Evolutionary conservation across 257 asterid species (phyloP), one percentile per base, ranked within the genome.

Genomic region (Nicotiana noctiflora): DNA sequence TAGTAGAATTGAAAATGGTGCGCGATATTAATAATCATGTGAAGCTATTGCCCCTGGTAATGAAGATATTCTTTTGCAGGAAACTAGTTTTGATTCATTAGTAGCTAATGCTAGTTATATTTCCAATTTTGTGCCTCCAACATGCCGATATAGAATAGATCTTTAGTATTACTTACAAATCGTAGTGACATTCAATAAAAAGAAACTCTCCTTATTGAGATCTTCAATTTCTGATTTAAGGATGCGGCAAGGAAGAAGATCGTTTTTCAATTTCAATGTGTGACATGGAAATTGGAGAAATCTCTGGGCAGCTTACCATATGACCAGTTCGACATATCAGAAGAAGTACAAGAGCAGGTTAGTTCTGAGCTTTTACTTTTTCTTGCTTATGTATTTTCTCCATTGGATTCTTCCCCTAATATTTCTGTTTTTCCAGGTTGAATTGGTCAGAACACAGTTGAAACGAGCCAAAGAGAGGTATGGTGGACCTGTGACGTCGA

Each of bases 311-410:
- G 84, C 88, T 70, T 96, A 74, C 95, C 97, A 8, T 90, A 84
- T 67, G 91, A 84, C 75, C 90, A 90, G 46, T 89, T 92, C 65
- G 95, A 96, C 59, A 86, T 94, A 82, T 92, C 99, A 18, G 98
- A 96, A 87, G 99, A 96, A 91, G 98, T 96, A 49, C 90, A 88
- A 74, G 99, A 94, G 80, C 99, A 96, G 97, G 99, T 92, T 52
- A 4, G 78, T 74, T 49, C 15, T 74, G 79, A 74, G 87, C 83
- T 83, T 37, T 63, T 13, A 52, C 4, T 79, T 49, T 80, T 61
- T 76, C 81, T 76, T 74, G 40, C 79, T 37, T 74, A 63, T 81
- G 5, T 8, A 21, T 12, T 46, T 44, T 23, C 44, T 49, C 77
- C 4, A 12, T 13, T 49, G 37, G 80, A 68, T 44, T 72, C 31